A percentile compares a stretch with the other conserved stretches of the same genome.
These are phyloP conservation scores for Fusarium sp. DNA, from an alignment of 2,329 filamentous ascomycete genomes.

Conservation along the genomic window DNA sequence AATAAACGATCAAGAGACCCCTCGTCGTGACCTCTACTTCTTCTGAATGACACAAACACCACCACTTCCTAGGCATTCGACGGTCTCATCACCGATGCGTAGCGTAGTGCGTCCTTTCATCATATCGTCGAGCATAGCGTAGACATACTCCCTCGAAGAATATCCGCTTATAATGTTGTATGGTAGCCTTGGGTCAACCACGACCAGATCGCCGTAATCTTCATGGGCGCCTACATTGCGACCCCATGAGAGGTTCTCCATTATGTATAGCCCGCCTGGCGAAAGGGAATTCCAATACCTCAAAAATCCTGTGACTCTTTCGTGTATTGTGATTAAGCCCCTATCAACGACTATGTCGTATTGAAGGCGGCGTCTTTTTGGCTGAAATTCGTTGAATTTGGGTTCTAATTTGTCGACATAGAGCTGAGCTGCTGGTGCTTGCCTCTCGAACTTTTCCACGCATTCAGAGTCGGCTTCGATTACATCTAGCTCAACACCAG, in stretches of 20 bases:
- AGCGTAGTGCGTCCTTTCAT: slow-evolving; percentile 38
- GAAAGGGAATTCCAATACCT: slow-evolving; percentile 55
- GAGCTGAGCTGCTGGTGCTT: background rate
- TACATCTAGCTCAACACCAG: background rate
- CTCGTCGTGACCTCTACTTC: background rate
- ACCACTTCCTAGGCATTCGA: slow-evolving; percentile 49
- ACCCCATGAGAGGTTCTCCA: slow-evolving; percentile 54
- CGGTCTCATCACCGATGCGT: slow-evolving; percentile 44
- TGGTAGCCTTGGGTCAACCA: background rate
- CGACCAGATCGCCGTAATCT: background rate
- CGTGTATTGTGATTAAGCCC: slow-evolving; percentile 54
- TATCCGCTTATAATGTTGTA: background rate
- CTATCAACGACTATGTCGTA: slow-evolving; percentile 57
- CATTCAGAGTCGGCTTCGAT: background rate
- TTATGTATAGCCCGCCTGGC: slow-evolving; percentile 53
- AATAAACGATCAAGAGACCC: background rate
- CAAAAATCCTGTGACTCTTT: slow-evolving; percentile 53
- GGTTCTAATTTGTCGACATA: background rate
- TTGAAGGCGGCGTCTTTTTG: background rate
- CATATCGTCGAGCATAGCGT: slow-evolving; percentile 47
- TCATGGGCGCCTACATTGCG: too few relatives aligned
- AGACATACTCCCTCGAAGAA: slow-evolving; percentile 33
- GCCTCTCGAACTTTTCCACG: background rate
- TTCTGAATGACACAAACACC: slow-evolving; percentile 39
- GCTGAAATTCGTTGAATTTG: background rate